A percentile compares a stretch with the other conserved stretches of the same genome.
phyloP scores from a whole-genome alignment of 495 filamentous ascomycete species.

The Hypoxylon intermedium region DNA sequence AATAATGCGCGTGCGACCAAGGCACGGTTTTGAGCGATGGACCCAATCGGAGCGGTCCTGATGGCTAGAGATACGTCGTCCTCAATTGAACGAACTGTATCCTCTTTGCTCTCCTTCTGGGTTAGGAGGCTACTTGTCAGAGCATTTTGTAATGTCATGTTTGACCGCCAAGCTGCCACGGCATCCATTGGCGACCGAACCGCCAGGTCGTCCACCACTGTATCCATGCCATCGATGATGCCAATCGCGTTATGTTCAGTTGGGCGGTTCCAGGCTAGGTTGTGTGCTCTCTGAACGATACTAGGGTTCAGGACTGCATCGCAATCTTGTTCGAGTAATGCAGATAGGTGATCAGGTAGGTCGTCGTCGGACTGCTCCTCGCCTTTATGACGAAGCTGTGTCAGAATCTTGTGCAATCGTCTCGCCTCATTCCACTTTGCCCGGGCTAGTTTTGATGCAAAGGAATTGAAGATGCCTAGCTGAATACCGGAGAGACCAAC shows the following conservation, averaged over 20 bases:
- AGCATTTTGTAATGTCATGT: slow-evolving; percentile 72
- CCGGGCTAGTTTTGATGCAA: slow-evolving; percentile 72
- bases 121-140: slow-evolving; percentile 68
- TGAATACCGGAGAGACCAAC: slow-evolving; percentile 69
- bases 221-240: slow-evolving; percentile 75
- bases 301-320: slow-evolving; percentile 77
- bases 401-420: slow-evolving; percentile 65
- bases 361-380: slow-evolving; percentile 62
- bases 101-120: slow-evolving; percentile 48
- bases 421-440: slow-evolving; percentile 83
- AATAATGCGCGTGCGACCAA: slow-evolving; percentile 74
- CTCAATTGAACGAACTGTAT: slow-evolving; percentile 47
- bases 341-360: slow-evolving; percentile 76
- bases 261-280: slow-evolving; percentile 85
- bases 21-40: slow-evolving; percentile 76
- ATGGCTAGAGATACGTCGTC: slow-evolving; percentile 71
- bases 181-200: slow-evolving; percentile 90
- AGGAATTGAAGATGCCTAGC: slow-evolving; percentile 65
- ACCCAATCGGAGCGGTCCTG: slow-evolving; percentile 78
- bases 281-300: slow-evolving; percentile 86
- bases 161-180: slow-evolving; percentile 89
- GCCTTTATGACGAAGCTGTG: slow-evolving; percentile 51
- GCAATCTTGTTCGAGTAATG: slow-evolving; percentile 76
- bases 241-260: slow-evolving; percentile 69
- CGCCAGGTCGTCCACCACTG: slow-evolving; percentile 83